Conservation (phyloP, 148 eudicot genomes). For the Silene conica region DNA sequence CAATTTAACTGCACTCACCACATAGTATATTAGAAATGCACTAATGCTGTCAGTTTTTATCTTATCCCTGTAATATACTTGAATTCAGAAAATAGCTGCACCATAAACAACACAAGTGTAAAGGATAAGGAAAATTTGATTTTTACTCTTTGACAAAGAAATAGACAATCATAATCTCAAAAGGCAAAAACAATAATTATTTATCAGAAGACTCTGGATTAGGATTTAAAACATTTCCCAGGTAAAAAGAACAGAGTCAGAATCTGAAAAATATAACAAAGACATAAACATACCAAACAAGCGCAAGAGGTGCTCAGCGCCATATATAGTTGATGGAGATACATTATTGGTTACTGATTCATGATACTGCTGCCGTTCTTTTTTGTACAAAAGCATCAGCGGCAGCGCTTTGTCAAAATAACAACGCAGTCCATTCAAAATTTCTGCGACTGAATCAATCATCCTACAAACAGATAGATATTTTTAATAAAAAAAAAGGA, state of each 20-base stretch:
- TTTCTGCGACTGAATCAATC: slow-evolving; percentile 69
- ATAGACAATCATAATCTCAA: too few species aligned
- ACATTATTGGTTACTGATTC: slow-evolving; percentile 60
- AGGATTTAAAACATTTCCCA: neutral
- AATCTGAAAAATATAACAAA: slow-evolving; percentile 1
- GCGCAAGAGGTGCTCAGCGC: slow-evolving; percentile 97
- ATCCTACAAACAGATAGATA: slow-evolving; percentile 37
- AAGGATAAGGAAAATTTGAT: neutral
- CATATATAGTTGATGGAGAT: slow-evolving; percentile 87
- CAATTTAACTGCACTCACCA: slow-evolving; percentile 63
- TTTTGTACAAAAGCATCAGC: slow-evolving; percentile 78
- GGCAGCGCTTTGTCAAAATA: slow-evolving; percentile 93
- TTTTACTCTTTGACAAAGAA: neutral
- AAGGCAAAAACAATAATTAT: neutral
- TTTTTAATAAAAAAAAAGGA: neutral
- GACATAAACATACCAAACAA: slow-evolving; percentile 66
- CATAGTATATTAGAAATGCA: slow-evolving; percentile 7
- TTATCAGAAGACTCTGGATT: neutral
- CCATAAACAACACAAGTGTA: neutral
- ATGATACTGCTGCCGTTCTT: slow-evolving; percentile 77
- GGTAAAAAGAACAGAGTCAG: slow-evolving; percentile 1
- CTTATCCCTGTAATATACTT: neutral
- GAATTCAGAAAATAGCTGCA: neutral
- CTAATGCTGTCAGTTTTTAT: neutral
- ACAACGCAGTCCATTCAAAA: slow-evolving; percentile 76